Percentiles rank a stretch among this genome's conserved stretches.
These are phyloP conservation scores for Sugiyamaella boreocaroliniensis DNA, from an alignment of 805 yeast genomes.

Conservation along the genomic window DNA sequence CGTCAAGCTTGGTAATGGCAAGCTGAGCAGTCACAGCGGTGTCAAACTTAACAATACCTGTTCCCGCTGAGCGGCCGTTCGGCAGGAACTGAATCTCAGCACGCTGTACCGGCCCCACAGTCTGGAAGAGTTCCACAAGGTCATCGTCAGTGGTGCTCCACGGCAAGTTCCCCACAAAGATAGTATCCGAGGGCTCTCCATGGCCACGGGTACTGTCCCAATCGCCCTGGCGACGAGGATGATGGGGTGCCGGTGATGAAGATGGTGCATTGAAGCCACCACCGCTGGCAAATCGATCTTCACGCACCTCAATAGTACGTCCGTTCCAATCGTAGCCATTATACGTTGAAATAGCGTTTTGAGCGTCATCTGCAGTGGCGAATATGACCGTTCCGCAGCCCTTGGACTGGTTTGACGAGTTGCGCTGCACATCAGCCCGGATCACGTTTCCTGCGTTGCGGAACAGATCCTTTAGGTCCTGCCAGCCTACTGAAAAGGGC, in stretches of 20 bases:
- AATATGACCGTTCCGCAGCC: slow-evolving; percentile 83
- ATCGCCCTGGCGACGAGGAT: slow-evolving; percentile 1
- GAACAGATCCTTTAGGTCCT: slow-evolving; percentile 77
- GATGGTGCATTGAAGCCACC: slow-evolving; percentile 3
- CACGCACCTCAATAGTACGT: slow-evolving; percentile 70
- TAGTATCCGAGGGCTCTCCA: slow-evolving; percentile 53
- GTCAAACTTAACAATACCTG: slow-evolving; percentile 77
- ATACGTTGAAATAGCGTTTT: slow-evolving; percentile 59
- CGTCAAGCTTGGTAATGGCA: slow-evolving; percentile 69
- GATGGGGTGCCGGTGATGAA: slow-evolving; percentile 7
- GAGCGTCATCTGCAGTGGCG: slow-evolving; percentile 59
- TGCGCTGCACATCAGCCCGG: slow-evolving; percentile 71
- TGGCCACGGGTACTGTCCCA: slow-evolving; percentile 33
- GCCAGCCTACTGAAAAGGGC: slow-evolving; percentile 80
- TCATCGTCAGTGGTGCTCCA: slow-evolving; percentile 84
- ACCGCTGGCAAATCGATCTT: slow-evolving; percentile 43
- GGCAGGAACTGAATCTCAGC: slow-evolving; percentile 68
- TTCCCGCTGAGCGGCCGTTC: slow-evolving; percentile 67
- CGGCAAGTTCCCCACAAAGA: slow-evolving; percentile 76
- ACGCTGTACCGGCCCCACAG: slow-evolving; percentile 64
- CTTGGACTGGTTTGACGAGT: slow-evolving; percentile 65
- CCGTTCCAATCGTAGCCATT: slow-evolving; percentile 71
- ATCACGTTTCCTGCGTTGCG: slow-evolving; percentile 68
- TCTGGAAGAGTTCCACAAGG: slow-evolving; percentile 75
- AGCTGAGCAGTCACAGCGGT: slow-evolving; percentile 59